These are phyloP conservation scores for Colletotrichum incanum DNA, from an alignment of 2,329 filamentous ascomycete species.

Conservation along the genomic window DNA sequence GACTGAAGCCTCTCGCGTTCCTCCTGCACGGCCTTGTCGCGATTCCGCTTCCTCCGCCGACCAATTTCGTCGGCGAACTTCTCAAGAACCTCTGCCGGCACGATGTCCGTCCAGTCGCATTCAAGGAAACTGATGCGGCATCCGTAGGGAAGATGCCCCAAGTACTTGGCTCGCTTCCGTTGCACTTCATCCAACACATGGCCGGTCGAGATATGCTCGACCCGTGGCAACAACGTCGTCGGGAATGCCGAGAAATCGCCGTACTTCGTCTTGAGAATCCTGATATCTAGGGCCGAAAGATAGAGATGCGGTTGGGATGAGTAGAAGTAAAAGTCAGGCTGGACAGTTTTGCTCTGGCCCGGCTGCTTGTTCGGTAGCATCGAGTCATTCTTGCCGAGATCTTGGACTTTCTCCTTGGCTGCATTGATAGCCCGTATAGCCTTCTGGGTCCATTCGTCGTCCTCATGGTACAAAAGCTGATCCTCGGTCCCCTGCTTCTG, in stretches of 20 bases:
- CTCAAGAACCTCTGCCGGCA: constrained; percentile 81
- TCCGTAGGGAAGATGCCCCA: constrained; percentile 89
- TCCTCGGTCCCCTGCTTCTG: constrained; percentile 87
- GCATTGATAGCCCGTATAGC: constrained; percentile 83
- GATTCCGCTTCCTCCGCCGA: constrained; percentile 80
- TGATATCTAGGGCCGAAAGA: constrained; percentile 90
- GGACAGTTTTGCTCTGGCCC: constrained; percentile 37
- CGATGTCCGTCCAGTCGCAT: constrained; percentile 95
- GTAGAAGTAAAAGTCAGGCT: constrained; percentile 85
- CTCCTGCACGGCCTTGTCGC: constrained; percentile 87
- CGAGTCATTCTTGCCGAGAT: constrained; percentile 55
- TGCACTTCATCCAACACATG: constrained; percentile 90
- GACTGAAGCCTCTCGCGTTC: constrained; percentile 88
- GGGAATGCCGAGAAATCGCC: constrained; percentile 87
- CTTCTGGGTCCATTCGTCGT: constrained; percentile 92
- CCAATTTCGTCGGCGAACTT: constrained; percentile 85
- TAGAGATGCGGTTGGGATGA: constrained; percentile 90
- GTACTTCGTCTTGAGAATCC: constrained; percentile 91
- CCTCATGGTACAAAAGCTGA: constrained; percentile 91
- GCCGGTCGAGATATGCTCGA: constrained; percentile 91
- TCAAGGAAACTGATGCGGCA: constrained; percentile 93
- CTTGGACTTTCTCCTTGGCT: constrained; percentile 80
- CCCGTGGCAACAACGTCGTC: constrained; percentile 86
- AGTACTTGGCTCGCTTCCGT: constrained; percentile 87
- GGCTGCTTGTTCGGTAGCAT: constrained; percentile 40